phyloP scores from a whole-genome alignment of 768 basidiomycete genomes.

The Rhizopogon sp. region DNA sequence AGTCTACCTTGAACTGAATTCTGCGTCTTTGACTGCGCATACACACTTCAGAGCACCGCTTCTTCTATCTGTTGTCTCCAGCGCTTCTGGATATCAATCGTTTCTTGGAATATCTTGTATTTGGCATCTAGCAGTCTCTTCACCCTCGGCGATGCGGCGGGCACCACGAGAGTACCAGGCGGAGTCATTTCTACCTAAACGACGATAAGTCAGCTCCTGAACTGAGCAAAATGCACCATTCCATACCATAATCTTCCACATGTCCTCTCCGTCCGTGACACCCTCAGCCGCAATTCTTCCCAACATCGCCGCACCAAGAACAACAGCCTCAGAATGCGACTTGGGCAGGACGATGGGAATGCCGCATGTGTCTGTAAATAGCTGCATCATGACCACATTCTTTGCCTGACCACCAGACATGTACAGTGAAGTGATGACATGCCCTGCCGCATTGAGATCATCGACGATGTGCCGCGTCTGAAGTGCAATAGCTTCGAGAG shows the following conservation, averaged over 20 bases:
- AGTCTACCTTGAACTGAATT: background rate
- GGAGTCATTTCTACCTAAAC: constrained; percentile 88
- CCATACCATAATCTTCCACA: constrained; percentile 92
- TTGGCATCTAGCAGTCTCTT: constrained; percentile 82
- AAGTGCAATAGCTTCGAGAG: constrained; percentile 89
- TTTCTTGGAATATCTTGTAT: constrained; percentile 89
- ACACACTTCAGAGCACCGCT: constrained; percentile 26
- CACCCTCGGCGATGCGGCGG: constrained; percentile 56
- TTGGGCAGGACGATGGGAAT: constrained; percentile 81
- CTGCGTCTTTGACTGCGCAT: background rate
- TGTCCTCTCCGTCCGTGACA: constrained; percentile 47
- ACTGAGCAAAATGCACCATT: background rate
- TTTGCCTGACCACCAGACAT: constrained; percentile 93
- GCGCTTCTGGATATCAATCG: constrained; percentile 83
- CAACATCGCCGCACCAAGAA: constrained; percentile 91
- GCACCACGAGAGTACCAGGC: constrained; percentile 63
- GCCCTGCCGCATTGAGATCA: constrained; percentile 80
- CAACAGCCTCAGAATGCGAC: constrained; percentile 76
- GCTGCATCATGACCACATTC: constrained; percentile 80
- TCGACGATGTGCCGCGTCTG: constrained; percentile 95
- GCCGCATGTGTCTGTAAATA: constrained; percentile 80
- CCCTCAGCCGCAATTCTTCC: constrained; percentile 78
- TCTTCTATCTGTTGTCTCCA: constrained; percentile 81
- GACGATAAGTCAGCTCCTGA: background rate
- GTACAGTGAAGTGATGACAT: constrained; percentile 78